phyloP scores from a whole-genome alignment of 1,139 yeast genomes.

The Chernovozyma sophiae-reginae region DNA sequence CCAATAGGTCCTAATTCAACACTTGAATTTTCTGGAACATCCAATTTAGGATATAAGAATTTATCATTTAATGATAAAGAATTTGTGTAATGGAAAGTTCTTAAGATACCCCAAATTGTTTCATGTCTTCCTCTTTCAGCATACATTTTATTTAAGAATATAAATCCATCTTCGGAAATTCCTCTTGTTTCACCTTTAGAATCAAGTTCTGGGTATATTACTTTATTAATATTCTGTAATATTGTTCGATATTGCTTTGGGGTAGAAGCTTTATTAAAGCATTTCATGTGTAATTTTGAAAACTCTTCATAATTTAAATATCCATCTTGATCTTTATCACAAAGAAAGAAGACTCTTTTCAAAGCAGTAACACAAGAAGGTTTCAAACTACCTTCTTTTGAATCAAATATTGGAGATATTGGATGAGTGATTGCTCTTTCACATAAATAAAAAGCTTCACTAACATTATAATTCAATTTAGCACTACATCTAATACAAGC shows the following conservation, averaged over 20 bases:
- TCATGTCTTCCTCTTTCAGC: slow-evolving; percentile 93
- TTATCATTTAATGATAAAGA: slow-evolving; percentile 80
- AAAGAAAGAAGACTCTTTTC: slow-evolving; percentile 72
- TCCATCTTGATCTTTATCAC: slow-evolving; percentile 91
- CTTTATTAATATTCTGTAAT: slow-evolving; percentile 19
- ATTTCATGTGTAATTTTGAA: slow-evolving; percentile 61
- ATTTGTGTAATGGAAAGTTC: slow-evolving; percentile 88
- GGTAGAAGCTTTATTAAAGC: slow-evolving; percentile 53
- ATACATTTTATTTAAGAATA: slow-evolving; percentile 70
- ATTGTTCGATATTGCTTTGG: slow-evolving; percentile 29
- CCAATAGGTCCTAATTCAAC: slow-evolving; percentile 95
- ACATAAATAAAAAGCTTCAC: slow-evolving; percentile 83
- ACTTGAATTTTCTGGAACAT: slow-evolving; percentile 71
- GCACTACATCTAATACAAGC: slow-evolving; percentile 89
- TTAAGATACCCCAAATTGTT: slow-evolving; percentile 89
- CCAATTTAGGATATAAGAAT: slow-evolving; percentile 72
- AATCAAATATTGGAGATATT: slow-evolving; percentile 87
- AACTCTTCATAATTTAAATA: slow-evolving; percentile 68
- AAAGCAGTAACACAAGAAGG: slow-evolving; percentile 75
- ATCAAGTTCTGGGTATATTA: slow-evolving; percentile 22
- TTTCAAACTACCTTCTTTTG: slow-evolving; percentile 81
- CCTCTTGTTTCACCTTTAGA: slow-evolving; percentile 33
- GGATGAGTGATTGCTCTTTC: slow-evolving; percentile 92
- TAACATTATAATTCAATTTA: slow-evolving; percentile 73
- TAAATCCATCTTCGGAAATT: slow-evolving; percentile 69